These are phyloP conservation scores for Lasiosphaeria hispida DNA, from an alignment of 495 filamentous ascomycete species.

Conservation along the genomic window DNA sequence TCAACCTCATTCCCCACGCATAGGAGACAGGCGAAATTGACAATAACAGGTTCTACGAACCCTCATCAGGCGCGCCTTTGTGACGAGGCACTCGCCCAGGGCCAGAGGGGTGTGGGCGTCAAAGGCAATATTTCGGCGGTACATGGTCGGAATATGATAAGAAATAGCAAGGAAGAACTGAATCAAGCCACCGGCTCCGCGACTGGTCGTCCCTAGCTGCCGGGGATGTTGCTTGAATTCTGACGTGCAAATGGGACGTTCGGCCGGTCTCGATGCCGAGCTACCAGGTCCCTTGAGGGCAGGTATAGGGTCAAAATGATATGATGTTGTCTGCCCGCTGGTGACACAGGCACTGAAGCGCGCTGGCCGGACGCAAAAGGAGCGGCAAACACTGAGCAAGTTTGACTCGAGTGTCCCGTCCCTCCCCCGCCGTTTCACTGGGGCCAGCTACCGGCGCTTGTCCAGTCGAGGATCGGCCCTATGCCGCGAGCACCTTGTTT, in stretches of 20 bases:
- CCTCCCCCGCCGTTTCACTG: neutral
- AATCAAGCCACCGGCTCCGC: slow-evolving; percentile 8
- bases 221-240: slow-evolving; percentile 13
- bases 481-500: neutral
- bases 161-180: neutral
- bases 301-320: neutral
- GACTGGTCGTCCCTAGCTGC: slow-evolving; percentile 1
- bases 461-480: neutral
- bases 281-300: neutral
- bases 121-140: slow-evolving; percentile 12
- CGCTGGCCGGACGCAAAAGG: slow-evolving; percentile 11
- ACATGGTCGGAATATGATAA: slow-evolving; percentile 1
- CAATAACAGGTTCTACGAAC: no score
- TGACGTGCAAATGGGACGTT: slow-evolving; percentile 1
- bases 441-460: slow-evolving; percentile 7
- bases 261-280: neutral
- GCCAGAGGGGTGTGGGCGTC: neutral
- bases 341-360: slow-evolving; percentile 2
- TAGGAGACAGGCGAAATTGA: no score
- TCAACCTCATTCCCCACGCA: no score
- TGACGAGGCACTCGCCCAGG: neutral
- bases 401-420: slow-evolving; percentile 1
- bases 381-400: slow-evolving; percentile 9
- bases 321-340: neutral
- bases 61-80: no score